Base-by-base conservation (phyloP, 2,329 filamentous ascomycete species). In the Pleurostoma richardsiae region DNA sequence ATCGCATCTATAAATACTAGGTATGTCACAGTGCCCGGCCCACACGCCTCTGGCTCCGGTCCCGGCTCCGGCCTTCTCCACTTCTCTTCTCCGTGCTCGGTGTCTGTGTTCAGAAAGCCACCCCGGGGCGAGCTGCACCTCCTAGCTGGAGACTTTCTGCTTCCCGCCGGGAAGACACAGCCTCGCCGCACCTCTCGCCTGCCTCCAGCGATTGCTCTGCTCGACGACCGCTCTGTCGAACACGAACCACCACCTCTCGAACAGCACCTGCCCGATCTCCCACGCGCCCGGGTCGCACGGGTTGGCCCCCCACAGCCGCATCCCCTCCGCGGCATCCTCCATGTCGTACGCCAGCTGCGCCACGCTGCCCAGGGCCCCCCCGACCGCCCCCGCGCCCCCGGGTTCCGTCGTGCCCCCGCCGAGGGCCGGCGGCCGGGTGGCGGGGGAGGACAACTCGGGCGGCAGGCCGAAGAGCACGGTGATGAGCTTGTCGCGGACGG, bases 181-280 rank as follows among this genome's bases (percentile, higher is more conserved):
- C 31, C 42, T 40, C 39, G 51, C 46, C 5, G 71, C 68, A 1
- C 77, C 79, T 45, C 77, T 68, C 45, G 70, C 55, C 44, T 54
- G 64, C 50, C 78, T 67, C 68, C 71, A 69, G 43, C 67, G 62
- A 59, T 83, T 82, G 55, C 76, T 79, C 44, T 68, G 69, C 40
- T 73, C 69, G n/a, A 83, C 60, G 11, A 82, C 69, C 8, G 66
- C 64, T 6, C 67, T 58, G 54, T 83, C 79, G 56, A 83, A 76
- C 33, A 79, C 60, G 61, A 79, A 82, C 77, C 77, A 83, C 79
- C 79, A 83, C 39, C 72, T 68, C 59, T 74, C 70, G 58, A 81
- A 82, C 27, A 82, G 60, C n/a, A 70, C 55, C 59, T 82, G 76
- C 2, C 79, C 78, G 10, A 82, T 68, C 58, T 83, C 79, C 78